Evolutionary conservation across 2,329 filamentous ascomycete species (phyloP).

Genomic region (Phaeoacremonium minimum): DNA sequence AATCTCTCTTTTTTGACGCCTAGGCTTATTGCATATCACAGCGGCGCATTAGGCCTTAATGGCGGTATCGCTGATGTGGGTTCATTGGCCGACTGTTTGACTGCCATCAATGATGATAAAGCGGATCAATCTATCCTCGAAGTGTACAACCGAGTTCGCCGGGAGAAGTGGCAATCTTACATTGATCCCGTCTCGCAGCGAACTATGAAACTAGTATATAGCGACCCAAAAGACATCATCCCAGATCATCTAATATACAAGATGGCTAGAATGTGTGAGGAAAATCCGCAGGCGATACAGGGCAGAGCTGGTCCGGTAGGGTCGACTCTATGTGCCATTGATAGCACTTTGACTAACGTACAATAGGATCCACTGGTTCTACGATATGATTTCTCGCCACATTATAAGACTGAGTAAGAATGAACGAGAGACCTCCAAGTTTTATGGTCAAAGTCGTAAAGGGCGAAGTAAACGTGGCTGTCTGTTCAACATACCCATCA

Average conservation of each 20-base stretch:
- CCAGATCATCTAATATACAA: constrained; percentile 31
- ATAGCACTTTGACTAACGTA: too few species aligned
- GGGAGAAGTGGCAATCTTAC: constrained; percentile 37
- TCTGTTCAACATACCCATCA: too few species aligned
- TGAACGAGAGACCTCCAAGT: too few species aligned
- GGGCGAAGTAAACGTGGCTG: too few species aligned
- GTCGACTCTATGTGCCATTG: too few species aligned
- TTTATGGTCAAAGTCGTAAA: too few species aligned
- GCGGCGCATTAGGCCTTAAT: constrained; percentile 58
- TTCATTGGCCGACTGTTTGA: constrained; percentile 55
- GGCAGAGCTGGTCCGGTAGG: too few species aligned
- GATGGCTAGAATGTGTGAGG: constrained; percentile 26
- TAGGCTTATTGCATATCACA: too few species aligned
- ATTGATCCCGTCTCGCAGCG: constrained; percentile 37
- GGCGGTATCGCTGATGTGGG: constrained; percentile 62
- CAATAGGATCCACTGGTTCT: constrained; percentile 28
- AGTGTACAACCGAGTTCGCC: constrained; percentile 38
- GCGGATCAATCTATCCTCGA: constrained; percentile 39
- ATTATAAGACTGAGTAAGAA: too few species aligned
- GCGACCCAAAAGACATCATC: constrained; percentile 29
- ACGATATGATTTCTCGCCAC: constrained; percentile 39
- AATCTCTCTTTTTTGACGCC: too few species aligned
- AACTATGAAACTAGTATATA: constrained; percentile 38
- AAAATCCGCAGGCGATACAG: constrained; percentile 21
- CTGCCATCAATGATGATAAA: constrained; percentile 35